Evolutionary conservation across 352 stramenopile genomes (phyloP), one percentile per base, ranked within the genome.

Genomic region (Plasmopara viticola): DNA sequence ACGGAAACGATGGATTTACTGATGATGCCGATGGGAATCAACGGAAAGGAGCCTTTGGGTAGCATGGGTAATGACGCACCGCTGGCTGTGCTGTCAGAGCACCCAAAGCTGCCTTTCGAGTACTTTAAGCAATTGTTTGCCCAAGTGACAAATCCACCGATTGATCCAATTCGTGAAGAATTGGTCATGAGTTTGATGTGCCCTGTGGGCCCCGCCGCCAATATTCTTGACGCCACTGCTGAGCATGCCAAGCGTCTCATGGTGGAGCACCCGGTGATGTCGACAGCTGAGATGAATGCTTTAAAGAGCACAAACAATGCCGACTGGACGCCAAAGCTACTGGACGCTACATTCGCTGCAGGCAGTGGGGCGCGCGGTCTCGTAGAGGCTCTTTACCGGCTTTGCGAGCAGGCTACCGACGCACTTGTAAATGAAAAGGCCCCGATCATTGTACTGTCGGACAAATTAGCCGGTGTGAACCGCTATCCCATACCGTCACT

Each of bases 51-150:
- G 67, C 81, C 89, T 10, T 70, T 98, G 18, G 94, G 94, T 56
- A 96, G 83, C 42, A 98, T 98, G 94, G 94, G 94, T 29, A 98
- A 98, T 60, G 94, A 98, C 63, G 88, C 94, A 2, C 90, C 94
- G 4, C 72, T 98, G 9, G 94, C 94, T 18, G 91, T 98, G 37
- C 71, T 98, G 15, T 97, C 87, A 25, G 75, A 96, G 62, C 84
- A 95, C 35, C 89, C 94, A 33, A 97, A 98, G 55, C 71, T 89
- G 39, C 73, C 95, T 4, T 98, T 96, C 64, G 96, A 98, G 64
- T 98, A 98, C 65, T 98, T 98, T 72, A 98, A 98, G 75, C 95
- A 98, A 71, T 74, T 92, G 4, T 96, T 96, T 51, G 85, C 77
- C 12, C 87, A 98, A 68, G 95, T 98, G 42, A 98, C 95, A 12